Conservation (phyloP, 1,284 basidiomycete genomes). For the Albatrellus sp. region DNA sequence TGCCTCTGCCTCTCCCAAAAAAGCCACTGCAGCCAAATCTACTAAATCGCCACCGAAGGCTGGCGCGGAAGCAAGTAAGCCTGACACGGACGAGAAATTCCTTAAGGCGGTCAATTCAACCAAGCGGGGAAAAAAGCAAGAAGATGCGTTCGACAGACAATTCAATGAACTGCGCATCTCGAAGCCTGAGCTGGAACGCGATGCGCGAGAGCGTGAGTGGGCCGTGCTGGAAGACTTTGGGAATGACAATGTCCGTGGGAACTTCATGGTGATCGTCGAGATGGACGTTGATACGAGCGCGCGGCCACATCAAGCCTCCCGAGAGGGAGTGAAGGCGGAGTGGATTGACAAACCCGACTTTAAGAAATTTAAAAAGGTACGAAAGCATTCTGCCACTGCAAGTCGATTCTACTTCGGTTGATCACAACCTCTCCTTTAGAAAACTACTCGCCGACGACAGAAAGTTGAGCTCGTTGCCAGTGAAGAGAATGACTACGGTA, state of each 20-base stretch:
- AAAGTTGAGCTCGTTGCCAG: slow-evolving; percentile 40
- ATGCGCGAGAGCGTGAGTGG: slow-evolving; percentile 41
- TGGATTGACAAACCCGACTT: slow-evolving; percentile 63
- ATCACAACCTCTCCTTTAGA: slow-evolving; percentile 15
- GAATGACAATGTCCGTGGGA: slow-evolving; percentile 59
- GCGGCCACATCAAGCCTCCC: slow-evolving; percentile 10
- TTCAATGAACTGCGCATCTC: slow-evolving; percentile 75
- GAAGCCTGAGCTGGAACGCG: slow-evolving; percentile 39
- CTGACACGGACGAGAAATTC: slow-evolving; percentile 57
- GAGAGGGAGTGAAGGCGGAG: slow-evolving; percentile 18
- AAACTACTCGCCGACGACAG: slow-evolving; percentile 19
- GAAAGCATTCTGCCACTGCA: slow-evolving; percentile 10
- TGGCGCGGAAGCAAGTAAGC: slow-evolving; percentile 30
- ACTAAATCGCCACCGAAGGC: slow-evolving; percentile 1
- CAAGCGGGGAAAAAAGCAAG: slow-evolving; percentile 54
- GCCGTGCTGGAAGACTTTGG: slow-evolving; percentile 63
- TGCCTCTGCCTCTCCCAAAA: neutral
- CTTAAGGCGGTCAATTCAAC: slow-evolving; percentile 63
- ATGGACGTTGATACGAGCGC: slow-evolving; percentile 37
- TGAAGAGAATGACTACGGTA: slow-evolving; percentile 43
- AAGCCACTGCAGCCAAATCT: slow-evolving; percentile 2
- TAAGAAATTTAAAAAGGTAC: slow-evolving; percentile 80
- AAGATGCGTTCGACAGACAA: slow-evolving; percentile 72
- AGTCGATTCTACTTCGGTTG: too few relatives aligned
- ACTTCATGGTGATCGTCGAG: slow-evolving; percentile 79